Base-by-base conservation (phyloP, 1,139 yeast species). In the Debaryomycetaceae sp. region DNA sequence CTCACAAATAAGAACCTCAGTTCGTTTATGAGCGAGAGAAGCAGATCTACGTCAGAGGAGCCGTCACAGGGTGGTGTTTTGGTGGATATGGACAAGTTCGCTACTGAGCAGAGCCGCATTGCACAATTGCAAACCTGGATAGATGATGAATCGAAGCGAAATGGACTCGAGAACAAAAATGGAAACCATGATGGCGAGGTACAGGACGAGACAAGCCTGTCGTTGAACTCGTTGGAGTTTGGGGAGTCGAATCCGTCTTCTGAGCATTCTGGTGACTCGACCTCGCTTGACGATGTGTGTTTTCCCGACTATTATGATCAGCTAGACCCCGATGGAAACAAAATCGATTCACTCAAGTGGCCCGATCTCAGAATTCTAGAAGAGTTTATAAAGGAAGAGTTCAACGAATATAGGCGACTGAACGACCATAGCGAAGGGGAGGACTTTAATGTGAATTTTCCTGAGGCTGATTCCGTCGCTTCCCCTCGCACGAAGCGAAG, bases 221-320 rank as follows among this genome's bases (percentile, higher is more conserved):
- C 66, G 14, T 49, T 66, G 48, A 60, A 67, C 51, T 61, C 74
- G 51, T 50, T 72, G 54, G 69, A 76, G 58, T 68, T 74, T 54
- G 78, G 78, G 4, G 75, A 71, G 37, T 85, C 91, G 7, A 85
- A 85, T 53, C 95, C 95, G 1, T 76, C 85, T 1, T 80, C 87
- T 13, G 80, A 90, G 46, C 76, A 91, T 50, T 75, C 86, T 13
- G 80, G 90, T 27, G 83, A 81, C 46, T 83, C 93, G 6, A 70
- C 78, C 1, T 86, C 96, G 0, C 67, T 91, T 47, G 91, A 86
- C 59, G 98, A 93, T 63, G 99, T 93, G 24, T 88, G 95, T 59
- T 79, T 87, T 60, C 95, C 95, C 1, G 76, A 72, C 43, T 72
- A 72, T 53, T 69, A 70, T 49, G 73, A 65, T 38, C 60, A 58